Base-by-base conservation (phyloP, 331 rosid genomes). In the Malus hybrid region DNA sequence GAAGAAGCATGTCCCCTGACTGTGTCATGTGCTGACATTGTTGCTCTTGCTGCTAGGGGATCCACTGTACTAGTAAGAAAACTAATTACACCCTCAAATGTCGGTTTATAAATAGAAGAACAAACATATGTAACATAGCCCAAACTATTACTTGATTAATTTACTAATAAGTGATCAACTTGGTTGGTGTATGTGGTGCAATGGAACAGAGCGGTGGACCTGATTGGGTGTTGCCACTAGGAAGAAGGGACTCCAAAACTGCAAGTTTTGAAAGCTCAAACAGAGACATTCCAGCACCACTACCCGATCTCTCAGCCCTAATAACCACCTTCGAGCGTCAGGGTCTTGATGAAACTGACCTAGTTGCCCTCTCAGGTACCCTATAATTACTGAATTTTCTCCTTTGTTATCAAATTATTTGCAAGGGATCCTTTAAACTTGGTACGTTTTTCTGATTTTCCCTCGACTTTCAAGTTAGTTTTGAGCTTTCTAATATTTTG, bases 181-280 rank as follows among this genome's bases (percentile, higher is more conserved):
- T 44, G 50, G 5, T 65, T 22, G 19, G 20, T 36, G 11, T 44
- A 44, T 44, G 50, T 71, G 42, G 60, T 70, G 72, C 66, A 70
- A 22, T 67, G 67, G 79, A 67, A 85, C 84, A 92, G 97, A 92
- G 93, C 74, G 96, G 97, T 46, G 97, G 97, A 65, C 97, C 96
- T 19, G 80, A 79, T 12, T 92, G 97, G 97, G 90, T 80, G 78
- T 86, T 92, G 20, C 97, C 97, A 55, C 80, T 92, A 22, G 96
- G 97, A 3, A 85, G 97, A 64, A 88, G 90, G 78, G 97, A 92
- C 88, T 88, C 97, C 13, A 88, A 73, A 72, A 84, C 82, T 59
- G 96, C 97, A 2, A 92, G 91, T 70, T 22, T 29, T 86, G 14
- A 86, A 77, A 0, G 81, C 82, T 80, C 96, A 75, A 88, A 90